Evolutionary conservation across 768 basidiomycete species (phyloP).

Genomic region (Tylopilus sp.): DNA sequence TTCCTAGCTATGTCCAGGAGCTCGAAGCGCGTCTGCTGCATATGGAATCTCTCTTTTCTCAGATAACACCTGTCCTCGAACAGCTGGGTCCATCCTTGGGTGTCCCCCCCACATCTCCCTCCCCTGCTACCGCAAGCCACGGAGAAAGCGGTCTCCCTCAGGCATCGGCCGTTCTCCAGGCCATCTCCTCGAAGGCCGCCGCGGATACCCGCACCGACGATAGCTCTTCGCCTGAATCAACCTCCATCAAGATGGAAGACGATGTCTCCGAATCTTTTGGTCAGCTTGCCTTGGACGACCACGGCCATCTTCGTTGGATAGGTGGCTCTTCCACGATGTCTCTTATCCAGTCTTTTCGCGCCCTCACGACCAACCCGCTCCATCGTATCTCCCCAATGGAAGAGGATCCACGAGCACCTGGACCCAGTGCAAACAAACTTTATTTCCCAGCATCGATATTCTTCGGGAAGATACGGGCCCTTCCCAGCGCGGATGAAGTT

Average conservation of each 20-base stretch:
- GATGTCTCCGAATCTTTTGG: constrained; percentile 85
- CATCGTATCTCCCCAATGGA: constrained; percentile 82
- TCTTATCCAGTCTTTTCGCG: constrained; percentile 82
- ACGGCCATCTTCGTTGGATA: constrained; percentile 90
- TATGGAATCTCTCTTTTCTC: constrained; percentile 83
- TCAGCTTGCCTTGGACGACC: constrained; percentile 84
- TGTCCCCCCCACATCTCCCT: constrained; percentile 34
- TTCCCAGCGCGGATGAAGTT: constrained; percentile 81
- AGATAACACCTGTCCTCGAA: constrained; percentile 76
- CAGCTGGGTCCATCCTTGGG: constrained; percentile 59
- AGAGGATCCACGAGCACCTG: constrained; percentile 75
- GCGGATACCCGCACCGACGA: constrained; percentile 34
- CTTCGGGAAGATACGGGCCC: constrained; percentile 80
- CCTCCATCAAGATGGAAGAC: constrained; percentile 45
- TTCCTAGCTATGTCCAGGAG: constrained; percentile 80
- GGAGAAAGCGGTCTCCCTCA: constrained; percentile 20
- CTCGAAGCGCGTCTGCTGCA: constrained; percentile 83
- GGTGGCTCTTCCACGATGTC: constrained; percentile 92
- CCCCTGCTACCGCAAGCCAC: constrained; percentile 17
- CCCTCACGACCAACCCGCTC: constrained; percentile 67
- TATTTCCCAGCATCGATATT: constrained; percentile 88
- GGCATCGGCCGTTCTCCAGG: constrained; percentile 31
- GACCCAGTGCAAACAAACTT: constrained; percentile 77
- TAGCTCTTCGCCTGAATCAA: constrained; percentile 32
- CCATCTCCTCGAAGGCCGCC: constrained; percentile 37